A percentile compares a stretch with the other conserved stretches of the same genome.
Conservation (phyloP, 2,329 filamentous ascomycete genomes). For the Fusarium bactridioides region DNA sequence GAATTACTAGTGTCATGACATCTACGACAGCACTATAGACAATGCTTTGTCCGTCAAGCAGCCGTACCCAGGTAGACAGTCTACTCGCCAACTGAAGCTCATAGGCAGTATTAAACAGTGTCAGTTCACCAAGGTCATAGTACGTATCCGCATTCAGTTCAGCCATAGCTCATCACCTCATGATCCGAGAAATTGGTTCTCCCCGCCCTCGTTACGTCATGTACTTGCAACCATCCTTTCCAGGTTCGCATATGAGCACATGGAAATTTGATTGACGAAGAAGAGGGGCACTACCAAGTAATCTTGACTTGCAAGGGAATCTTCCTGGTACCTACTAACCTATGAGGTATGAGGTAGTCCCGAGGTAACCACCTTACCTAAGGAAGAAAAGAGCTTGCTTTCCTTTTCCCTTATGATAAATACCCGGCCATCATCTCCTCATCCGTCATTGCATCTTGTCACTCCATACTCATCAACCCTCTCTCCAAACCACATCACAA, state of each 20-base stretch:
- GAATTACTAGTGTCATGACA: neutral
- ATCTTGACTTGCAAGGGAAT: conserved; percentile 5
- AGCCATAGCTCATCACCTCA: conserved; percentile 5
- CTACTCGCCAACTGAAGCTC: neutral
- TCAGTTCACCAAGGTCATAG: neutral
- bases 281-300: conserved; percentile 21
- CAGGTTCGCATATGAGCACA: conserved; percentile 28
- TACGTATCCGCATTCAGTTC: conserved; percentile 15
- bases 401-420: conserved; percentile 22
- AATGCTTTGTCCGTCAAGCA: neutral
- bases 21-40: neutral
- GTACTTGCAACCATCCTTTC: conserved; percentile 36
- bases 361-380: neutral
- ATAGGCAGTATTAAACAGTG: neutral
- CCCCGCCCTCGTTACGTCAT: conserved; percentile 42
- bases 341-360: conserved; percentile 23
- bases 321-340: neutral
- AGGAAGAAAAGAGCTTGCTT: neutral
- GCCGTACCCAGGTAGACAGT: neutral
- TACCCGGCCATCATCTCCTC: conserved; percentile 28
- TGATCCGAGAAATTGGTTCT: conserved; percentile 23
- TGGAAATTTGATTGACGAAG: conserved; percentile 15
- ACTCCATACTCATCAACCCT: conserved; percentile 7
- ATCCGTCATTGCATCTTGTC: conserved; percentile 7
- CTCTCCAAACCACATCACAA: neutral